phyloP scores from a whole-genome alignment of 306 rosid genomes.

The Lithocarpus polystachyus region DNA sequence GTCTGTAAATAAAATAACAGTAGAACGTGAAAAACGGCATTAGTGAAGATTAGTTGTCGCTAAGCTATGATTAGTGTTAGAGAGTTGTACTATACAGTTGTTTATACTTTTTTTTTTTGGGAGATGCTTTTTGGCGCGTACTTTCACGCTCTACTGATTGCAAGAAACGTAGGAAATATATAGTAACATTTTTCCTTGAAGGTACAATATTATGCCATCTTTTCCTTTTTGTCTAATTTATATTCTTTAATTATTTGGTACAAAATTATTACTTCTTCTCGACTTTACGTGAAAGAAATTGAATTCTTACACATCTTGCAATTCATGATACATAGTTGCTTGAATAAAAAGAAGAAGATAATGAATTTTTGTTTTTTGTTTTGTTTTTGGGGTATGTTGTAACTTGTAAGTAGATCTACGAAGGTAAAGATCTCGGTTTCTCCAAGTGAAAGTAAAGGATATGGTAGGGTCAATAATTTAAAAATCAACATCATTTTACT shows the following conservation, averaged over 20 bases:
- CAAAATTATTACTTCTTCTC: no score
- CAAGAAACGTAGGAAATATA: background rate
- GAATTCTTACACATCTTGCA: background rate
- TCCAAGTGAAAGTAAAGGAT: conserved; percentile 9
- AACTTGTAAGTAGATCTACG: background rate
- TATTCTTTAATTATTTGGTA: no score
- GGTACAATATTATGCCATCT: background rate
- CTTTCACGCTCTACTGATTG: background rate
- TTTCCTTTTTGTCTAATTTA: background rate
- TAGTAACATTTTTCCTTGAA: background rate
- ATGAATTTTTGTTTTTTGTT: background rate
- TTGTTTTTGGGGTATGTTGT: background rate
- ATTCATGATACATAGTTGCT: background rate
- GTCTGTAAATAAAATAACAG: conserved; percentile 40
- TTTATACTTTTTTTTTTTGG: conserved; percentile 8
- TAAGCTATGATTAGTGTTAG: background rate
- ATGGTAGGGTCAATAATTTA: conserved; percentile 24
- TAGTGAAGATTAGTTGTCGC: conserved; percentile 4
- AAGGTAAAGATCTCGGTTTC: background rate
- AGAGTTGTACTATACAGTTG: conserved; percentile 22
- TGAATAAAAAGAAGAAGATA: background rate
- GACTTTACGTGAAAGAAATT: background rate
- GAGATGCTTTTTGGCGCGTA: conserved; percentile 6
- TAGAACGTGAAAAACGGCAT: conserved; percentile 31
- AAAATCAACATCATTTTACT: conserved; percentile 13